Conservation (phyloP, 83 land plant species). For the Diphasiastrum complanatum region DNA sequence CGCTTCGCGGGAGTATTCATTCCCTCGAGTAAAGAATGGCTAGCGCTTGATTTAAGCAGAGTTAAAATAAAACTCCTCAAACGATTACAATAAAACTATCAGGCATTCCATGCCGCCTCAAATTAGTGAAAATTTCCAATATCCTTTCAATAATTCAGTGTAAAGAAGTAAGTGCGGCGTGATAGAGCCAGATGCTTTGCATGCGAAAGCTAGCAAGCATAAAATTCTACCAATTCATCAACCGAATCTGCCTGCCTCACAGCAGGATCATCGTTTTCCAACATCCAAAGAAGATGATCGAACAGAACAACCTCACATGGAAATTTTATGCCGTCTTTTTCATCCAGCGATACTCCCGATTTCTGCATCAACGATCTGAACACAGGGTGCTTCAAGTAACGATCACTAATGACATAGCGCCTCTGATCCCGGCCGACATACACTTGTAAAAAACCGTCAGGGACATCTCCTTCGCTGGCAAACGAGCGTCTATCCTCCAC, state of each 20-base stretch:
- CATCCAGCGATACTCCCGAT: conserved; percentile 15
- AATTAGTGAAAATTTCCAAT: too few relatives aligned
- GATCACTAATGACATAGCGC: conserved; percentile 33
- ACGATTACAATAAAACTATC: too few relatives aligned
- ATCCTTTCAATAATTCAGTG: too few relatives aligned
- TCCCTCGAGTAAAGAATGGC: too few relatives aligned
- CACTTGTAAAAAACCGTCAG: conserved; percentile 33
- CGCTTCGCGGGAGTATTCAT: too few relatives aligned
- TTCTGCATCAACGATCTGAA: conserved; percentile 37
- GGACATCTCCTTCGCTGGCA: conserved; percentile 5
- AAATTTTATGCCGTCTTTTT: conserved; percentile 18
- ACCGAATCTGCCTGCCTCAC: conserved; percentile 38
- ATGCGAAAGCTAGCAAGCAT: too few relatives aligned
- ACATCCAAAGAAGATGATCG: conserved; percentile 82
- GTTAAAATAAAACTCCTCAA: too few relatives aligned
- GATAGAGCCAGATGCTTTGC: too few relatives aligned
- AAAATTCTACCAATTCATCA: conserved; percentile 68
- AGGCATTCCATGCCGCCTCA: too few relatives aligned
- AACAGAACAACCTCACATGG: conserved; percentile 77
- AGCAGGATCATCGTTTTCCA: conserved; percentile 53
- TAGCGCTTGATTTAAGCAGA: too few relatives aligned
- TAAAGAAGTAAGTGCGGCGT: too few relatives aligned
- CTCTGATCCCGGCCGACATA: conserved; percentile 53
- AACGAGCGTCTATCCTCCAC: background rate
- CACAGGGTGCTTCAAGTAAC: conserved; percentile 43